These are phyloP conservation scores for Endocalyx cinctus DNA, from an alignment of 2,329 filamentous ascomycete genomes.

Conservation along the genomic window DNA sequence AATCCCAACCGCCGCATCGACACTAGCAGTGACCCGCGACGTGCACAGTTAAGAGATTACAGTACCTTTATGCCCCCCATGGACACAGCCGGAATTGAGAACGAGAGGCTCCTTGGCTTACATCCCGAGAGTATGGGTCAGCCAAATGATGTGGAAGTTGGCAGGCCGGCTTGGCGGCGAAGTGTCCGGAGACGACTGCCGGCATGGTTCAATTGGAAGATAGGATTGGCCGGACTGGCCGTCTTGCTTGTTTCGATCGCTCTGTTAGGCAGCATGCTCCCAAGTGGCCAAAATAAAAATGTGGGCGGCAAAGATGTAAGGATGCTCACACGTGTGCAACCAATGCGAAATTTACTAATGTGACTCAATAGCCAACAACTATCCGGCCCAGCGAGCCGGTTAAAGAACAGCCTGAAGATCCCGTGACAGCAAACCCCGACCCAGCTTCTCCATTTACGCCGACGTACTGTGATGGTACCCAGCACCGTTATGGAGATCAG, in stretches of 20 bases:
- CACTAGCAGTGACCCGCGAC: conserved; percentile 20
- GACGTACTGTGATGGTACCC: conserved; percentile 16
- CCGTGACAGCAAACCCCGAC: conserved; percentile 6
- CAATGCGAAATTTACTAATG: conserved; percentile 1
- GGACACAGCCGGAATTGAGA: conserved; percentile 37
- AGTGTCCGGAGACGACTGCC: conserved; percentile 23
- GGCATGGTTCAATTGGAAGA: conserved; percentile 25
- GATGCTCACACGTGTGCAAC: too few species aligned
- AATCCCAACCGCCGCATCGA: conserved; percentile 10
- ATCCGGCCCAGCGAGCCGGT: conserved; percentile 7
- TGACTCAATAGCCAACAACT: conserved; percentile 15
- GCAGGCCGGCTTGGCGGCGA: conserved; percentile 15
- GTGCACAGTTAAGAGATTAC: too few species aligned
- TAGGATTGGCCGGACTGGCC: conserved; percentile 21
- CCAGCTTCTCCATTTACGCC: conserved; percentile 13
- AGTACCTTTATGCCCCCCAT: conserved; percentile 40
- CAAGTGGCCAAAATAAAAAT: too few species aligned
- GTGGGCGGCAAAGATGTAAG: too few species aligned
- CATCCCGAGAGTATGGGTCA: conserved; percentile 44
- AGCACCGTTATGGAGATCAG: conserved; percentile 25
- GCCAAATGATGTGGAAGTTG: conserved; percentile 21
- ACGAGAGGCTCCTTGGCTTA: conserved; percentile 35
- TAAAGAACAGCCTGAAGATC: conserved; percentile 11
- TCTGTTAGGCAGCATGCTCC: conserved; percentile 26
- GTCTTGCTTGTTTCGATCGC: conserved; percentile 26